phyloP scores from a whole-genome alignment of 352 stramenopile genomes.

The Pythium apleroticum region DNA sequence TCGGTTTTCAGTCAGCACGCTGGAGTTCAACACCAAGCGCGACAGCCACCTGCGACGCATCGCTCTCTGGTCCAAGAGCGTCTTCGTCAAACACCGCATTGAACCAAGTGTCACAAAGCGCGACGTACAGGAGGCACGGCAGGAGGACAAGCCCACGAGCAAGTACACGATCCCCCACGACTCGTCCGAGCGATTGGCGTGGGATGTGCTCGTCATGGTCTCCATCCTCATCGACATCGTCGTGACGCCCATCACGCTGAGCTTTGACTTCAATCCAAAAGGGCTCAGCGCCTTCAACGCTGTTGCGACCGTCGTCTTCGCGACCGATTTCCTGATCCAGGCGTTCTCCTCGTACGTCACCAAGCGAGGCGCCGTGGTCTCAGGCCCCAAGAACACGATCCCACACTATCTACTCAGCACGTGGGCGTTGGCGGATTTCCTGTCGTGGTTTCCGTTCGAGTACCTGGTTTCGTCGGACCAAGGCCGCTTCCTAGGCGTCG shows the following conservation, averaged over 20 bases:
- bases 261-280: slow-evolving; percentile 37
- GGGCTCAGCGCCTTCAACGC: slow-evolving; percentile 36
- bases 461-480: slow-evolving; percentile 32
- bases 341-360: slow-evolving; percentile 56
- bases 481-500: slow-evolving; percentile 56
- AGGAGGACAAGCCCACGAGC: slow-evolving; percentile 33
- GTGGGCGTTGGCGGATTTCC: slow-evolving; percentile 59
- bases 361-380: slow-evolving; percentile 50
- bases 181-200: slow-evolving; percentile 35
- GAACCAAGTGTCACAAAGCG: slow-evolving; percentile 28
- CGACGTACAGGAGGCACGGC: slow-evolving; percentile 38
- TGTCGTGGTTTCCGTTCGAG: slow-evolving; percentile 75
- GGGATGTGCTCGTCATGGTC: slow-evolving; percentile 54
- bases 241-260: slow-evolving; percentile 50
- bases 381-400: slow-evolving; percentile 37
- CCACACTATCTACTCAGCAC: slow-evolving; percentile 52
- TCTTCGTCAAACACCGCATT: slow-evolving; percentile 12
- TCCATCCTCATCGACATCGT: slow-evolving; percentile 59
- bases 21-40: slow-evolving; percentile 19
- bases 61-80: slow-evolving; percentile 3
- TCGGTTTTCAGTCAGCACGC: slow-evolving; percentile 38
- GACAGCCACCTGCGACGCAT: slow-evolving; percentile 3
- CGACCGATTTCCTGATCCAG: slow-evolving; percentile 57
- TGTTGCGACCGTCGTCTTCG: slow-evolving; percentile 45
- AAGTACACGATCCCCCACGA: slow-evolving; percentile 54